Conservation (phyloP, 768 basidiomycete genomes). For the Amylocystis lapponica region DNA sequence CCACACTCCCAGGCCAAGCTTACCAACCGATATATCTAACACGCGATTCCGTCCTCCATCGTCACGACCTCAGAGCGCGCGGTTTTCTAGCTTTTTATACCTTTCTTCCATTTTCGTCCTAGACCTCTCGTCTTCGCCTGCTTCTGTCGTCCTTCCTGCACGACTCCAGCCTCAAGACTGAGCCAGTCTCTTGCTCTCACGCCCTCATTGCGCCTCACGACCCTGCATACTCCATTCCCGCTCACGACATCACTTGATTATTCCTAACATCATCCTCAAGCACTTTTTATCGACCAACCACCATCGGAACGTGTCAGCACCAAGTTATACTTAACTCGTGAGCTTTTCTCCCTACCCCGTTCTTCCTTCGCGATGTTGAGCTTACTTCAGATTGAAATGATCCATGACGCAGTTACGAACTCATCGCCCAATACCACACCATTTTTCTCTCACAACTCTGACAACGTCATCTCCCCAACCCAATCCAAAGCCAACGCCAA, state of each 20-base stretch:
- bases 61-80: constrained; percentile 57
- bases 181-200: constrained; percentile 26
- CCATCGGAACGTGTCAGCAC: constrained; percentile 35
- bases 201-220: constrained; percentile 27
- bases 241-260: constrained; percentile 9
- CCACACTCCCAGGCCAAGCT: background rate
- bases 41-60: constrained; percentile 30
- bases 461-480: constrained; percentile 27
- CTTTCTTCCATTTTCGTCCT: constrained; percentile 22
- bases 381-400: constrained; percentile 26
- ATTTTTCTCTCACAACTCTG: constrained; percentile 29
- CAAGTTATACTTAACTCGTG: constrained; percentile 50
- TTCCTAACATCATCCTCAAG: constrained; percentile 12
- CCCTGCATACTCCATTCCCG: constrained; percentile 17
- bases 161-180: constrained; percentile 8
- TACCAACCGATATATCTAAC: constrained; percentile 25
- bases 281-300: constrained; percentile 29
- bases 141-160: constrained; percentile 14
- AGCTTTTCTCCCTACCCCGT: constrained; percentile 10
- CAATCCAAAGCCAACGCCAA: constrained; percentile 24
- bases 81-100: constrained; percentile 48
- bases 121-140: constrained; percentile 15
- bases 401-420: constrained; percentile 66
- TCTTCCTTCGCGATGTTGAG: background rate
- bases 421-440: constrained; percentile 36